Percentiles rank a stretch among this genome's conserved stretches.
These are phyloP conservation scores for Suillus sp. DNA, from an alignment of 768 basidiomycete genomes.

Conservation along the genomic window DNA sequence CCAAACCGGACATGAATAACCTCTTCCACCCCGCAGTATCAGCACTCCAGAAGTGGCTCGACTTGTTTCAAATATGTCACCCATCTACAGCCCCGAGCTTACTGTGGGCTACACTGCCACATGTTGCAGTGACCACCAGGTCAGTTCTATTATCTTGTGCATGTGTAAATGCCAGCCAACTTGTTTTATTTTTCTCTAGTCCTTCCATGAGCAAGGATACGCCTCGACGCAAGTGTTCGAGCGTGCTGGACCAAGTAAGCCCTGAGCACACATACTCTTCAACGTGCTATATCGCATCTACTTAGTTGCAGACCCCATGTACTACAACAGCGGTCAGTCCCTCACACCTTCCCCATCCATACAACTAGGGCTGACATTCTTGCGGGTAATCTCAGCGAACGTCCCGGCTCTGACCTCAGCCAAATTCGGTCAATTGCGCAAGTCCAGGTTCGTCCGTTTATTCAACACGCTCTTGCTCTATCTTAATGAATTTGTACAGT, in stretches of 20 bases:
- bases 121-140: slow-evolving; percentile 94
- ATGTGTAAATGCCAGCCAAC: not conserved
- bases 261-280: not conserved
- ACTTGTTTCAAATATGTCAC: slow-evolving; percentile 73
- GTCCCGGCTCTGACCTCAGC: slow-evolving; percentile 79
- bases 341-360: slow-evolving; percentile 20
- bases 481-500: slow-evolving; percentile 39
- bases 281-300: slow-evolving; percentile 12
- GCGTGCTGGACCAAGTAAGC: slow-evolving; percentile 71
- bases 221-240: slow-evolving; percentile 89
- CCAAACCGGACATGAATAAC: not conserved
- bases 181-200: slow-evolving; percentile 41
- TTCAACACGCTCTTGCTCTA: not conserved
- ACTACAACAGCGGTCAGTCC: slow-evolving; percentile 73
- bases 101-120: slow-evolving; percentile 69
- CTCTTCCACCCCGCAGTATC: slow-evolving; percentile 49
- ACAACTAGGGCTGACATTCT: slow-evolving; percentile 2
- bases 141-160: slow-evolving; percentile 25
- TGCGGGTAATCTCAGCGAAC: slow-evolving; percentile 73
- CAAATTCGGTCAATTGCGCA: slow-evolving; percentile 85
- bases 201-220: slow-evolving; percentile 82
- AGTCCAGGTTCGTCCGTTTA: slow-evolving; percentile 62
- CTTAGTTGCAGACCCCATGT: slow-evolving; percentile 84
- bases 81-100: slow-evolving; percentile 81
- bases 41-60: slow-evolving; percentile 76